These are phyloP conservation scores for Colletotrichum aenigma DNA, from an alignment of 2,329 filamentous ascomycete species.

Conservation along the genomic window DNA sequence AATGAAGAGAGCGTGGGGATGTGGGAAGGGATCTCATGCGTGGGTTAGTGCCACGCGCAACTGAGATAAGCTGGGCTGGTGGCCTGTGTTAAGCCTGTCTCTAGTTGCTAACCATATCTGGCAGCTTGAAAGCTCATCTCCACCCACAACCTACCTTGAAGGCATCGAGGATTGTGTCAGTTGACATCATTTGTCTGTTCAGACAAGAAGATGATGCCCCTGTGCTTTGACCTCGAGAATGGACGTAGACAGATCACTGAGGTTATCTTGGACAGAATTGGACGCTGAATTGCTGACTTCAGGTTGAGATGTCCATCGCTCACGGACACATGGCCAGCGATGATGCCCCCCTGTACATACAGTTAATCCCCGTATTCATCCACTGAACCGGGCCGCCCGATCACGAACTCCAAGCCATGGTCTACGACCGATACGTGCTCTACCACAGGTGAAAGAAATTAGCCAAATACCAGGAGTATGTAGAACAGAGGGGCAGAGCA, in stretches of 20 bases:
- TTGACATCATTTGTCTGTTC: not conserved
- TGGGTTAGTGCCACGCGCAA: not conserved
- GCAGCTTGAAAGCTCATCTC: not conserved
- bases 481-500: not conserved
- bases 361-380: not conserved
- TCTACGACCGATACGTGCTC: not conserved
- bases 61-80: conserved; percentile 8
- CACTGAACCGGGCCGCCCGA: not conserved
- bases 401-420: not conserved
- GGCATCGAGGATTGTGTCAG: not conserved
- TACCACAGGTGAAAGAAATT: not conserved
- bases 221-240: not conserved
- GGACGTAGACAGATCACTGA: not conserved
- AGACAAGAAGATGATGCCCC: not conserved
- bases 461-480: not conserved
- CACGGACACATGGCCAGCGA: not conserved
- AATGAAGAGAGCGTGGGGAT: not conserved
- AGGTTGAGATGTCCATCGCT: not conserved
- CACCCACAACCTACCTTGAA: not conserved
- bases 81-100: not conserved
- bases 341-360: not conserved
- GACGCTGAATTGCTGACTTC: not conserved
- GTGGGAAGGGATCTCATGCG: not conserved
- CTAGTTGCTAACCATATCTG: not conserved
- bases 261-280: not conserved